Evolutionary conservation across 2,329 filamentous ascomycete genomes (phyloP).

Genomic region (Arthrobotrys iridis): DNA sequence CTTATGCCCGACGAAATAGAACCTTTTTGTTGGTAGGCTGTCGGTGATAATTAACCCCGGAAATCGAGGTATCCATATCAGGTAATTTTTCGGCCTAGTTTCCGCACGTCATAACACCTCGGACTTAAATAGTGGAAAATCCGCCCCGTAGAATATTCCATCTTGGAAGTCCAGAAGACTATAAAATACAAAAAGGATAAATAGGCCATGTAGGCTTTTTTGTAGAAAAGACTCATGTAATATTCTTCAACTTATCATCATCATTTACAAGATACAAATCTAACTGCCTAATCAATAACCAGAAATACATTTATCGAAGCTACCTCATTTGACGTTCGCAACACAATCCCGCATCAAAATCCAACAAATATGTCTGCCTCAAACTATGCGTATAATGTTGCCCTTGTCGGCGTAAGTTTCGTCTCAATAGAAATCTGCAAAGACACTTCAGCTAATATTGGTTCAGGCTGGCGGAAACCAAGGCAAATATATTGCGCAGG

Average conservation of each 20-base stretch:
- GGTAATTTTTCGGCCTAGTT: slow-evolving; percentile 23
- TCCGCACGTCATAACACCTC: slow-evolving; percentile 1
- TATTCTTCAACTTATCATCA: not conserved
- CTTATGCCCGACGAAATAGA: not conserved
- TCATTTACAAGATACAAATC: not conserved
- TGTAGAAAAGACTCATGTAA: not conserved
- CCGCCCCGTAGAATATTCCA: not conserved
- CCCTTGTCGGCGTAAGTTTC: slow-evolving; percentile 42
- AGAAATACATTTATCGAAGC: no score
- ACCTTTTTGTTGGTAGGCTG: not conserved
- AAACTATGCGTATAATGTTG: slow-evolving; percentile 46
- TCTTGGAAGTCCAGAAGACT: not conserved
- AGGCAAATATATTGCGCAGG: slow-evolving; percentile 58
- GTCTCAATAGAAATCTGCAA: not conserved
- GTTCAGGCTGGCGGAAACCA: slow-evolving; percentile 60
- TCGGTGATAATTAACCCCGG: slow-evolving; percentile 23
- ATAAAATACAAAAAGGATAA: slow-evolving; percentile 6
- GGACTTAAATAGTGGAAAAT: slow-evolving; percentile 38
- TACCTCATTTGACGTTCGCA: no score
- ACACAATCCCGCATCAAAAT: slow-evolving; percentile 18
- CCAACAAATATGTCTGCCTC: slow-evolving; percentile 33
- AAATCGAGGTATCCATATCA: not conserved
- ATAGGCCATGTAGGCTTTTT: not conserved
- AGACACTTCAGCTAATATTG: not conserved
- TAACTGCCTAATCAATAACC: not conserved